phyloP scores from a whole-genome alignment of 192 early-diverging fungal species.

The Coemansia reversa region DNA sequence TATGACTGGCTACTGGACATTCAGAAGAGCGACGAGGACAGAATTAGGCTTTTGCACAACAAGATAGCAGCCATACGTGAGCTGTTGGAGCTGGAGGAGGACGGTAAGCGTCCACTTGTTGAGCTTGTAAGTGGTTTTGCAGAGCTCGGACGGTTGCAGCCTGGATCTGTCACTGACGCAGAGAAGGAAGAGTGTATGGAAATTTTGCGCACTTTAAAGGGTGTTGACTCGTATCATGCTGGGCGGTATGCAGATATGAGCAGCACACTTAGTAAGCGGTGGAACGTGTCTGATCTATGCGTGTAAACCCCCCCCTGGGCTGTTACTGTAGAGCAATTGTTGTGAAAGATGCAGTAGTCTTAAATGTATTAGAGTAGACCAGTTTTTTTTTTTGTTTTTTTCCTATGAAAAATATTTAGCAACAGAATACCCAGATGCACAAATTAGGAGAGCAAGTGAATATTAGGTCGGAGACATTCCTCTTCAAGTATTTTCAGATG shows the following conservation, averaged over 20 bases:
- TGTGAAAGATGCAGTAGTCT: too few relatives aligned
- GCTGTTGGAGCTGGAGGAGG: conserved; percentile 52
- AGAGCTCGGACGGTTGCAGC: conserved; percentile 24
- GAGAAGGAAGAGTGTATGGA: conserved; percentile 31
- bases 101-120: conserved; percentile 38
- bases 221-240: conserved; percentile 30
- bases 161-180: conserved; percentile 5
- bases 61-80: conserved; percentile 44
- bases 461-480: conserved; percentile 71
- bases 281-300: conserved; percentile 6
- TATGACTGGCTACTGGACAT: conserved; percentile 86
- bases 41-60: conserved; percentile 17
- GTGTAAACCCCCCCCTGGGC: too few relatives aligned
- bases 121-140: conserved; percentile 30
- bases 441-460: conserved; percentile 52
- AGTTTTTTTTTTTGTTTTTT: too few relatives aligned
- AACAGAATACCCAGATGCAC: too few relatives aligned
- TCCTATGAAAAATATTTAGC: too few relatives aligned
- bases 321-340: too few relatives aligned
- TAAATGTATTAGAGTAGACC: too few relatives aligned
- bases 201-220: conserved; percentile 18
- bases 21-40: conserved; percentile 32
- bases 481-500: conserved; percentile 76
- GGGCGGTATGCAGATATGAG: conserved; percentile 39
- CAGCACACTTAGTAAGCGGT: conserved; percentile 18